Base-by-base conservation (phyloP, 306 rosid genomes). In the Hippophae tibetana region DNA sequence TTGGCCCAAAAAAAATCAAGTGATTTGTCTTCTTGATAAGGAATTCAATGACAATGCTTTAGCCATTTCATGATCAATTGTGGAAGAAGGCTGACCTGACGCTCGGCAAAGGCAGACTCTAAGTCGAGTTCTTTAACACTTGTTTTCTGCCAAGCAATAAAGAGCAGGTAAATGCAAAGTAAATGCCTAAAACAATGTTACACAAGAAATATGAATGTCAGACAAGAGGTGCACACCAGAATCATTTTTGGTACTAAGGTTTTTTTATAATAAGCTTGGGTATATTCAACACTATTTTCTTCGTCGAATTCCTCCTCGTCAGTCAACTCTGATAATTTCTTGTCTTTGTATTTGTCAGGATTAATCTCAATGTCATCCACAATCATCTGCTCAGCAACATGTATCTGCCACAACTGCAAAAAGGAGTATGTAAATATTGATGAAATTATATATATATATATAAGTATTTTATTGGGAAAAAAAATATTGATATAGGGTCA, bases 321-420 rank as follows among this genome's bases (percentile, higher is more conserved):
- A 40, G 75, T 65, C 58, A 88, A 75, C 61, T 88, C 99, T 27
- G 90, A 78, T 49, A 83, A 57, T 52, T 27, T 85, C 81, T 83
- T 85, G 67, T 74, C 96, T 75, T 74, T 67, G 62, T 92, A 92
- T 72, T 92, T 87, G 54, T 72, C 93, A 54, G 98, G 96, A 74
- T 87, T 87, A 49, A 64, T 59, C 61, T 76, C 93, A 79, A 85
- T 54, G 74, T 92, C 98, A 69, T 73, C 84, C 82, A 92, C 23
- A 63, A 92, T 85, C 85, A 78, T 83, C 71, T 92, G 96, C 76
- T 92, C 96, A 25, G 98, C 98, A 27, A 61, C 83, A 78, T 87
- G 86, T 63, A 85, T 81, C 78, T 92, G 98, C 98, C 96, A 92
- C 77, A 92, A 79, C 98, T 92, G 98, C 72, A 69, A 52, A 43